These are phyloP conservation scores for Lodderomyces theae DNA, from an alignment of 1,139 yeast species.

Conservation along the genomic window DNA sequence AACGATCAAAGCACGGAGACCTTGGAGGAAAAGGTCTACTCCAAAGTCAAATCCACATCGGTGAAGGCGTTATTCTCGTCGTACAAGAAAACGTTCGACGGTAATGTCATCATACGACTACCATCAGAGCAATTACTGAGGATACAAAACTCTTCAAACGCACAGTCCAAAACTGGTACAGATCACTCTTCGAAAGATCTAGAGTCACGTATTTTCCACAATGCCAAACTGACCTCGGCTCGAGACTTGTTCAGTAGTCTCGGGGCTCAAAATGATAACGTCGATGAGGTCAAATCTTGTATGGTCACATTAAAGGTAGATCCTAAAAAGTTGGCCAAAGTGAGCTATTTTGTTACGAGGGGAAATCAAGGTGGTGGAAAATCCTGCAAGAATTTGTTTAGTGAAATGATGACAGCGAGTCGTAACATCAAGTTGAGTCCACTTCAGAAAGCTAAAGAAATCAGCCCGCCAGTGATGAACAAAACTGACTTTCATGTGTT, in stretches of 20 bases:
- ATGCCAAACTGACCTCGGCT: slow-evolving; percentile 12
- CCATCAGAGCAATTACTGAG: slow-evolving; percentile 5
- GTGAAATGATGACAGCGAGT: slow-evolving; percentile 27
- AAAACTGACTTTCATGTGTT: slow-evolving; percentile 22
- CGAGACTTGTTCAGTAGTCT: slow-evolving; percentile 14
- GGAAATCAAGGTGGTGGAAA: slow-evolving; percentile 18
- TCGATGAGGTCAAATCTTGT: not conserved
- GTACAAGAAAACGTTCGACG: slow-evolving; percentile 8
- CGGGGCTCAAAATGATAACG: not conserved
- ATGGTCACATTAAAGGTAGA: slow-evolving; percentile 23
- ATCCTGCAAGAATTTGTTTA: slow-evolving; percentile 8
- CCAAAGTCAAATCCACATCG: slow-evolving; percentile 21
- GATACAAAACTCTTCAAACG: not conserved
- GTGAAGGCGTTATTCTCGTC: slow-evolving; percentile 21
- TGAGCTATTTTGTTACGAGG: slow-evolving; percentile 32
- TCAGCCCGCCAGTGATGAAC: slow-evolving; percentile 21
- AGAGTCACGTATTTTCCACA: slow-evolving; percentile 8
- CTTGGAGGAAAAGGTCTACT: slow-evolving; percentile 11
- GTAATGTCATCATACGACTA: slow-evolving; percentile 6
- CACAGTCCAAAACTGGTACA: not conserved
- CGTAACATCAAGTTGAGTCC: slow-evolving; percentile 20
- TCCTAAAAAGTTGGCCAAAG: slow-evolving; percentile 25
- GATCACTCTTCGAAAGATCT: not conserved
- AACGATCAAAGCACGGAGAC: not conserved
- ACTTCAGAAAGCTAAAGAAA: slow-evolving; percentile 22